A percentile compares a stretch with the other conserved stretches of the same genome.
These are phyloP conservation scores for Talaromyces ruber DNA, from an alignment of 495 filamentous ascomycete species.

Conservation along the genomic window DNA sequence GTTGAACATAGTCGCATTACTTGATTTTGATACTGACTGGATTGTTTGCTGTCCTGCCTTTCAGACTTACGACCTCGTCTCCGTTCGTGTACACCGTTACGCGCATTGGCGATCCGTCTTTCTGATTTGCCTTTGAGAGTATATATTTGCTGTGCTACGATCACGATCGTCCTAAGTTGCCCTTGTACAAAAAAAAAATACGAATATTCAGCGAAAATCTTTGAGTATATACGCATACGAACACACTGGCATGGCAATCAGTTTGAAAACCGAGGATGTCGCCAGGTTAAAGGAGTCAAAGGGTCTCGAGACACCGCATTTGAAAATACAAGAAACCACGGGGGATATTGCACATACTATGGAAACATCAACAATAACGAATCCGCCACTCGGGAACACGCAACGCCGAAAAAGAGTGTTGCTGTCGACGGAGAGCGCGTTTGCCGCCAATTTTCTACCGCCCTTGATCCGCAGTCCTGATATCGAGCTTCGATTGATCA, in stretches of 20 bases:
- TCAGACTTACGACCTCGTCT: background rate
- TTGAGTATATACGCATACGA: background rate
- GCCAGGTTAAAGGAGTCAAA: background rate
- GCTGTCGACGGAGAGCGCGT: constrained; percentile 35
- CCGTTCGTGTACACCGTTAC: background rate
- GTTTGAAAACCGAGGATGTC: background rate
- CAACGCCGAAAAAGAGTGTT: constrained; percentile 31
- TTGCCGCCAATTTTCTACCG: constrained; percentile 32
- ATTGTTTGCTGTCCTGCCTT: background rate
- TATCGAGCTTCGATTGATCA: constrained; percentile 38
- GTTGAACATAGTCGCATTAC: background rate
- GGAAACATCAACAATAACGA: background rate
- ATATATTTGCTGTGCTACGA: background rate
- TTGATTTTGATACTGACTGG: background rate
- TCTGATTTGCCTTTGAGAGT: background rate
- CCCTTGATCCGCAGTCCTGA: constrained; percentile 29
- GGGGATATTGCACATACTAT: background rate
- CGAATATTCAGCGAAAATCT: background rate
- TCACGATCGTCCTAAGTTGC: background rate
- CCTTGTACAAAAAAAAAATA: background rate
- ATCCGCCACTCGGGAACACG: background rate
- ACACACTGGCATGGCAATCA: constrained; percentile 4
- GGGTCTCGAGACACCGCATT: background rate
- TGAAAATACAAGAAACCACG: background rate
- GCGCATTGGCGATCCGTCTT: background rate